Conservation (phyloP, 352 stramenopile genomes). For the Aphanomyces stellatus region DNA sequence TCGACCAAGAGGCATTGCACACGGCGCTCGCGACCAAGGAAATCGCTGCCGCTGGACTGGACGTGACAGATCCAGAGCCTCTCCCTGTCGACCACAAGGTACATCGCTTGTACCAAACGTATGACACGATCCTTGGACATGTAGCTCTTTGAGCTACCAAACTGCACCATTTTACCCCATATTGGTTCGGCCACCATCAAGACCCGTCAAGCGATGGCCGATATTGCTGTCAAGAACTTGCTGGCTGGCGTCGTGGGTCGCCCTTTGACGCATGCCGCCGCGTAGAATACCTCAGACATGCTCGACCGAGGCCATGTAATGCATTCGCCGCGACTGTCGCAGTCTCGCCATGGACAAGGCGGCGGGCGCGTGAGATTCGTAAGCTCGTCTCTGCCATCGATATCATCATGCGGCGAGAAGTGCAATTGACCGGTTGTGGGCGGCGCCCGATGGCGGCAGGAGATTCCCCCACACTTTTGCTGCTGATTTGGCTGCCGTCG, state of each 20-base stretch:
- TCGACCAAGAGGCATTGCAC: slow-evolving; percentile 77
- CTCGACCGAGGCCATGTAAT: no score
- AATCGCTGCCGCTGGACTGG: slow-evolving; percentile 61
- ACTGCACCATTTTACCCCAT: slow-evolving; percentile 32
- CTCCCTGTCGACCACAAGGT: slow-evolving; percentile 69
- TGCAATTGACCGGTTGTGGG: no score
- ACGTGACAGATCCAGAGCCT: slow-evolving; percentile 87
- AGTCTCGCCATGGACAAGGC: no score
- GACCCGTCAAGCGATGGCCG: slow-evolving; percentile 59
- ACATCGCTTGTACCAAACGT: not conserved
- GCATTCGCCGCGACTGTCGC: no score
- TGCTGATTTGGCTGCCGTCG: no score
- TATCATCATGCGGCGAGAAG: no score
- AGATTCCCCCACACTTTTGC: no score
- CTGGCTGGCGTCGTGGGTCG: slow-evolving; percentile 36
- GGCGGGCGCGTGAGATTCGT: no score
- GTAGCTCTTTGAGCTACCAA: slow-evolving; percentile 34
- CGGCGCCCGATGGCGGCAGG: no score
- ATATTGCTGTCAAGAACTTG: slow-evolving; percentile 62
- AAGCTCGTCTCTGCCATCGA: no score
- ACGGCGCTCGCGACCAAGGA: slow-evolving; percentile 32
- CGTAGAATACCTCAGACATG: not conserved
- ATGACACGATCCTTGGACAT: no score
- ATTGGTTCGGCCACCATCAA: slow-evolving; percentile 40
- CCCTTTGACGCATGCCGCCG: slow-evolving; percentile 37